A percentile compares a stretch with the other conserved stretches of the same genome.
phyloP scores from a whole-genome alignment of 139 green algal genomes.

The Chlamydomonas eustigma region DNA sequence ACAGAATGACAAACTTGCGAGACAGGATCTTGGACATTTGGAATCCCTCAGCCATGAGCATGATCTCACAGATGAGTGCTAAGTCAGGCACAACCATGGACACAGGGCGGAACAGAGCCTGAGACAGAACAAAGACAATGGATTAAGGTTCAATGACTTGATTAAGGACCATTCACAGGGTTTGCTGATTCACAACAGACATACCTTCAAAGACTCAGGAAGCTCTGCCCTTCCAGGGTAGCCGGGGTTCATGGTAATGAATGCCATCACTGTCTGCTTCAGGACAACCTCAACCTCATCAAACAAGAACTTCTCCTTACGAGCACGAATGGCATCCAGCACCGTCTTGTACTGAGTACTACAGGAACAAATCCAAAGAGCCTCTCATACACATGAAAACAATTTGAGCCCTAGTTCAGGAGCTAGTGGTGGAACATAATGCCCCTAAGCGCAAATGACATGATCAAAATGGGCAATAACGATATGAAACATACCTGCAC shows the following conservation, averaged over 20 bases:
- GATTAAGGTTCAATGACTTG: neutral
- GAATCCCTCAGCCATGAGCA: constrained; percentile 96
- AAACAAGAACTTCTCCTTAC: constrained; percentile 72
- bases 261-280: constrained; percentile 75
- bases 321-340: constrained; percentile 80
- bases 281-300: constrained; percentile 73
- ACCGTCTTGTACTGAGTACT: constrained; percentile 92
- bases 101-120: constrained; percentile 83
- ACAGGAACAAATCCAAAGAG: too few relatives aligned
- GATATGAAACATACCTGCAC: constrained; percentile 42
- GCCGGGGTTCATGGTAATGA: constrained; percentile 97
- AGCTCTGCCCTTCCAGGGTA: constrained; percentile 83
- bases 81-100: constrained; percentile 90
- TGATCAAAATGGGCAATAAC: neutral
- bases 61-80: constrained; percentile 91
- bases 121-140: constrained; percentile 12
- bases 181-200: neutral
- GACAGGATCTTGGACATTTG: constrained; percentile 77
- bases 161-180: neutral
- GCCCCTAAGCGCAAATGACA: too few relatives aligned
- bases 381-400: too few relatives aligned
- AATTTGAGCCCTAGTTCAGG: too few relatives aligned
- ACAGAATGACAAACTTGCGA: constrained; percentile 92
- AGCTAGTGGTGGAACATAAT: too few relatives aligned
- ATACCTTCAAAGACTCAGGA: constrained; percentile 85